Conservation (phyloP, 805 yeast species). For the Yueomyces sinensis region DNA sequence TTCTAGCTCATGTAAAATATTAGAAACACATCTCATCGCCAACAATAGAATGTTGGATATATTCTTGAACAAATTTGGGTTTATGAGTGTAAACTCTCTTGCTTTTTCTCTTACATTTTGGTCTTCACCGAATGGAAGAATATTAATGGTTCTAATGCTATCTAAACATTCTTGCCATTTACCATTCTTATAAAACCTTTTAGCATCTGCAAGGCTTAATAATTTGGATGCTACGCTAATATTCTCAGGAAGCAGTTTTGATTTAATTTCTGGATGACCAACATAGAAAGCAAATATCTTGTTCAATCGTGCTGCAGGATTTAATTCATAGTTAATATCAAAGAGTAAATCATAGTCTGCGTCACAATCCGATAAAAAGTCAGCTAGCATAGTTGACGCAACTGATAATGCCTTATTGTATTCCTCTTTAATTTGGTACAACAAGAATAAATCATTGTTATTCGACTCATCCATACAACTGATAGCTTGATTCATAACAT, state of each 20-base stretch:
- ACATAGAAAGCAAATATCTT: not conserved
- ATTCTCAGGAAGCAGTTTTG: not conserved
- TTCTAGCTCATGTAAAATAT: constrained; percentile 33
- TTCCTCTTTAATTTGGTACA: constrained; percentile 83
- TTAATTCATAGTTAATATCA: constrained; percentile 30
- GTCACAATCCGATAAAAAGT: constrained; percentile 58
- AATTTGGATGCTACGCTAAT: constrained; percentile 19
- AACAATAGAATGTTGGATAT: constrained; percentile 70
- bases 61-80: constrained; percentile 63
- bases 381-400: constrained; percentile 67
- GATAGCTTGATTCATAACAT: constrained; percentile 72
- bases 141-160: constrained; percentile 42
- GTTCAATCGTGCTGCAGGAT: constrained; percentile 10
- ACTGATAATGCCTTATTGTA: constrained; percentile 66
- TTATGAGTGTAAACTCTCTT: constrained; percentile 48
- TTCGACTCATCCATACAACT: constrained; percentile 84
- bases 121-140: constrained; percentile 54
- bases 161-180: constrained; percentile 48
- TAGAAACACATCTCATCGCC: constrained; percentile 66
- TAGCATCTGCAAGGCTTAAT: constrained; percentile 53
- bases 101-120: constrained; percentile 51
- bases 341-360: constrained; percentile 40
- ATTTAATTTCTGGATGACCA: not conserved
- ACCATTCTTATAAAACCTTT: constrained; percentile 41
- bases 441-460: constrained; percentile 65